Evolutionary conservation across 2,329 filamentous ascomycete species (phyloP), one percentile per base, ranked within the genome.

Genomic region (Trichoderma asperellum): DNA sequence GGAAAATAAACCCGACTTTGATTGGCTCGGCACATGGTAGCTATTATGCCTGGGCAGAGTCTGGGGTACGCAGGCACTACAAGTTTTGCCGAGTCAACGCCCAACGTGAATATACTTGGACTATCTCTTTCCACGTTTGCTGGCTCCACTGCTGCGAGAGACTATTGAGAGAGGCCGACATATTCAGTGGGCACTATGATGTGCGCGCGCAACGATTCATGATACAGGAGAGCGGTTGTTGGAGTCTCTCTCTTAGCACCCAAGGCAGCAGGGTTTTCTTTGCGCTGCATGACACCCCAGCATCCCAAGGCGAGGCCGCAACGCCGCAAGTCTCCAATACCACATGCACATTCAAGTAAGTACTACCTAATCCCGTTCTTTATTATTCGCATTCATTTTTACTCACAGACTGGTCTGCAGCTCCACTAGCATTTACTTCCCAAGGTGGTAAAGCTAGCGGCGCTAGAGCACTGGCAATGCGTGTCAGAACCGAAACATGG

Each of bases 381-480:
- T 18, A 2, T 40, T 40, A 40, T 24, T 24, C 24, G 24, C 24
- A 24, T 24, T 24, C 35, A 40, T 16, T 40, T 40, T 40, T 7
- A 18, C 43, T n/a, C 53, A 4, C 53, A n/a, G 24, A 10, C 61
- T n/a, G 35, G 61, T 21, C 61, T 24, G 34, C 35, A 62, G 43
- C 32, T 55, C 61, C 61, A 64, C 47, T 32, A 64, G 52, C 24
- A 56, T 2, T 14, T 12, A 8, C 18, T 56, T 34, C 35, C 62
- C 34, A 66, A 34, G 52, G 29, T 18, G 63, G 63, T 47, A 58
- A 66, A 24, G 63, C 53, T 58, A 32, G 63, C 53, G 37, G 63
- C 63, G 63, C 63, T 66, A 66, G 63, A 66, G 37, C 47, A 57
- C 10, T 57, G 53, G 63, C 35, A 34, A 66, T 57, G 63, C 63